Conservation (phyloP, 2,329 filamentous ascomycete species). For the Eutypella sp. region DNA sequence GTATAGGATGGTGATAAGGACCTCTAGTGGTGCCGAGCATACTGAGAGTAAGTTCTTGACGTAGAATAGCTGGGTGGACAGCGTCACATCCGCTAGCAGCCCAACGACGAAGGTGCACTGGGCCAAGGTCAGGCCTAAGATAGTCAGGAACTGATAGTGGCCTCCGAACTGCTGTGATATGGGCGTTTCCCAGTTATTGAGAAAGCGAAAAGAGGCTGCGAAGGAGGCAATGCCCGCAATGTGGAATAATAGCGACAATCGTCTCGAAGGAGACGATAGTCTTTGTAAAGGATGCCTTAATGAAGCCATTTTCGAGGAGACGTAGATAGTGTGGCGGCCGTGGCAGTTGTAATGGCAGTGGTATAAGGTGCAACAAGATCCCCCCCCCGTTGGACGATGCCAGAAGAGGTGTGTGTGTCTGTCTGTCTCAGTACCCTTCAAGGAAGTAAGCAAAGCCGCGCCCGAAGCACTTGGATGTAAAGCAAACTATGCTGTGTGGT, state of each 20-base stretch:
- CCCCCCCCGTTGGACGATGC: too few species aligned
- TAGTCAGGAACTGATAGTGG: slow-evolving; percentile 69
- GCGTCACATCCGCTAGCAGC: slow-evolving; percentile 59
- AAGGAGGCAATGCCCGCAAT: slow-evolving; percentile 48
- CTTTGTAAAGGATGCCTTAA: slow-evolving; percentile 59
- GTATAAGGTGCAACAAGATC: too few species aligned
- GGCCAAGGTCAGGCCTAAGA: slow-evolving; percentile 61
- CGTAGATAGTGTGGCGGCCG: too few species aligned
- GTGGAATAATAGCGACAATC: slow-evolving; percentile 59
- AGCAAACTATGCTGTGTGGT: not conserved
- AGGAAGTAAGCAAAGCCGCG: too few species aligned
- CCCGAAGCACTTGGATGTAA: too few species aligned
- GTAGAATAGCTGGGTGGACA: slow-evolving; percentile 53
- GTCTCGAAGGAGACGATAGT: slow-evolving; percentile 59
- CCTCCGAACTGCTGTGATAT: slow-evolving; percentile 59
- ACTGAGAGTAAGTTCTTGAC: slow-evolving; percentile 64
- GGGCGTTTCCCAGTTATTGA: slow-evolving; percentile 43
- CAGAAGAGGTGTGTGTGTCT: too few species aligned
- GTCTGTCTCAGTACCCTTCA: too few species aligned
- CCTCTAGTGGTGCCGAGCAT: slow-evolving; percentile 63
- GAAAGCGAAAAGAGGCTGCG: slow-evolving; percentile 47
- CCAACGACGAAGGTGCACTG: slow-evolving; percentile 57
- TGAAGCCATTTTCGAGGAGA: slow-evolving; percentile 36
- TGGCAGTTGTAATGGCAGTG: too few species aligned
- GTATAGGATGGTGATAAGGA: slow-evolving; percentile 67